A percentile compares a stretch with the other conserved stretches of the same genome.
Evolutionary conservation across 176 grass and related monocot species (phyloP).

Genomic region (Urochloa ruziziensis): DNA sequence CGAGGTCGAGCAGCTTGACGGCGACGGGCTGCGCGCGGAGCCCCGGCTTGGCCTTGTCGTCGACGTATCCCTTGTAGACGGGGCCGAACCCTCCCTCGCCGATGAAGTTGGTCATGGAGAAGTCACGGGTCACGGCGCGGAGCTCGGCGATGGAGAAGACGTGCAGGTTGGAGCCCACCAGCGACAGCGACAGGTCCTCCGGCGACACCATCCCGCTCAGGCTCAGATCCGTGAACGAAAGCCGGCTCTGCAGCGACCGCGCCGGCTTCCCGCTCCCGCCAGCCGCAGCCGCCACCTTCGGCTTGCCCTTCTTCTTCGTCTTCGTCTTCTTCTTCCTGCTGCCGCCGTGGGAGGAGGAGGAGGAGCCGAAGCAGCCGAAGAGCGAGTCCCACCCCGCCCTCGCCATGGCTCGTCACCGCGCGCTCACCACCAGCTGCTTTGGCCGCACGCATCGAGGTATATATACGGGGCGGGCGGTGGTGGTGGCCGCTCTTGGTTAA

Average conservation of each 20-base stretch:
- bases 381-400: constrained; percentile 52
- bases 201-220: constrained; percentile 72
- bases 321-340: neutral
- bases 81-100: constrained; percentile 84
- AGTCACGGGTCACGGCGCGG: constrained; percentile 60
- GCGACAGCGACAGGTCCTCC: constrained; percentile 86
- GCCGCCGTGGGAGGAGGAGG: constrained; percentile 11
- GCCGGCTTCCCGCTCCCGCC: constrained; percentile 1
- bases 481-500: neutral
- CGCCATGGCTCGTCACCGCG: constrained; percentile 32
- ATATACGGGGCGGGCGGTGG: neutral
- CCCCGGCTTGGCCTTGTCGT: constrained; percentile 66
- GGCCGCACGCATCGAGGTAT: constrained; percentile 27
- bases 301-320: constrained; percentile 6
- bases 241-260: constrained; percentile 40
- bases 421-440: constrained; percentile 18
- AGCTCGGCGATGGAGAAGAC: constrained; percentile 72
- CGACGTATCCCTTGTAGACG: constrained; percentile 89
- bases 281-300: neutral
- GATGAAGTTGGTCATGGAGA: constrained; percentile 84
- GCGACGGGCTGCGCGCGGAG: constrained; percentile 68
- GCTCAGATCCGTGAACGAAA: constrained; percentile 77
- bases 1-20: constrained; percentile 85
- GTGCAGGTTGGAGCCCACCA: constrained; percentile 74
- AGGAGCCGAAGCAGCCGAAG: constrained; percentile 63